These are phyloP conservation scores for Heterobasidion occidentale DNA, from an alignment of 1,284 basidiomycete species.

Conservation along the genomic window DNA sequence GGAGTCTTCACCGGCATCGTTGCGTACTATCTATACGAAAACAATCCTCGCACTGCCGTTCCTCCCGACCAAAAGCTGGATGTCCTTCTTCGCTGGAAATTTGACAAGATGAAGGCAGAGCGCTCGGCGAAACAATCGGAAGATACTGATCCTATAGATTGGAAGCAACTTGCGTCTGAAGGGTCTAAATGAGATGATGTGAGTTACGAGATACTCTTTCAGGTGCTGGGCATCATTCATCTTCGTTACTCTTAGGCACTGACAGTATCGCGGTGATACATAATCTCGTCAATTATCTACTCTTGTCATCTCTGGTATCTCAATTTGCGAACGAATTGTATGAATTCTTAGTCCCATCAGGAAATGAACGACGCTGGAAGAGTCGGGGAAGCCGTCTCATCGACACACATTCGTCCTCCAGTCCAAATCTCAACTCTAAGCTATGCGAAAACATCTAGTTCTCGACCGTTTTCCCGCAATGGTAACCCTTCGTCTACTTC, in stretches of 20 bases:
- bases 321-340: background rate
- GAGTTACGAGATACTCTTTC: background rate
- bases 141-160: conserved; percentile 10
- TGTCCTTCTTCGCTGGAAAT: conserved; percentile 65
- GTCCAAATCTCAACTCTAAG: too few relatives aligned
- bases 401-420: too few relatives aligned
- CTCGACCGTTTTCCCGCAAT: too few relatives aligned
- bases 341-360: background rate
- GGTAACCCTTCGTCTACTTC: too few relatives aligned
- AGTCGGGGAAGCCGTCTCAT: too few relatives aligned
- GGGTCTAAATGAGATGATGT: conserved; percentile 7
- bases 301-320: background rate
- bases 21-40: conserved; percentile 81
- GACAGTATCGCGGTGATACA: too few relatives aligned
- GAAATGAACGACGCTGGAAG: background rate
- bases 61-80: conserved; percentile 56
- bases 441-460: too few relatives aligned
- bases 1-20: conserved; percentile 78
- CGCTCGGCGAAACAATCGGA: conserved; percentile 3
- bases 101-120: conserved; percentile 7
- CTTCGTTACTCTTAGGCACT: too few relatives aligned
- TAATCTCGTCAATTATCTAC: too few relatives aligned
- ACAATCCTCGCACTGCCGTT: conserved; percentile 72
- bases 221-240: too few relatives aligned
- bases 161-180: conserved; percentile 4